These are phyloP conservation scores for Pseudogymnoascus sp. DNA, from an alignment of 2,329 filamentous ascomycete genomes.

Conservation along the genomic window DNA sequence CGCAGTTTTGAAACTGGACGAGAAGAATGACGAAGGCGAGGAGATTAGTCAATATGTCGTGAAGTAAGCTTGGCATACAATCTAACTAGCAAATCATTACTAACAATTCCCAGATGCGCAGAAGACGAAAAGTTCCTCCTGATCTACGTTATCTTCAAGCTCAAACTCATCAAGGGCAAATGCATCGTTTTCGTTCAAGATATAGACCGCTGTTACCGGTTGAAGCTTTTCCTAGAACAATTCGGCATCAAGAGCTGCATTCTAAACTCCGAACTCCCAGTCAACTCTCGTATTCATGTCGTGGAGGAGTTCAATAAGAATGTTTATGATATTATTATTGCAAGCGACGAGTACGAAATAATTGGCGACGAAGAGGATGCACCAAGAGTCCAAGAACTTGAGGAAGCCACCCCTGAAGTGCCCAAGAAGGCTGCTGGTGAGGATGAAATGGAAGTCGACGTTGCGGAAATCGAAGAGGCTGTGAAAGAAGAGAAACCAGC, in stretches of 20 bases:
- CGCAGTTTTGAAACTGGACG: constrained; percentile 71
- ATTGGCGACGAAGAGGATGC: constrained; percentile 54
- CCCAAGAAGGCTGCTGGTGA: constrained; percentile 13
- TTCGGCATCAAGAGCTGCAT: constrained; percentile 93
- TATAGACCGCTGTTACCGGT: constrained; percentile 79
- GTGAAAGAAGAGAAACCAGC: constrained; percentile 31
- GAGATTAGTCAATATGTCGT: constrained; percentile 82
- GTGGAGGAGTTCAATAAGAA: constrained; percentile 96
- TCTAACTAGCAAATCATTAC: constrained; percentile 1
- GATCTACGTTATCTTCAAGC: constrained; percentile 89
- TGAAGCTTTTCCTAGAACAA: constrained; percentile 94
- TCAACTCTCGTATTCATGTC: constrained; percentile 88
- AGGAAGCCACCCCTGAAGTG: constrained; percentile 28
- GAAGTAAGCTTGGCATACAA: constrained; percentile 43
- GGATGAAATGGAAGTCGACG: constrained; percentile 28
- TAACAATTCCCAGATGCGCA: constrained; percentile 52
- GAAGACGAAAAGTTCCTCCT: constrained; percentile 96
- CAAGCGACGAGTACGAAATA: constrained; percentile 84
- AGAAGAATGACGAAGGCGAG: constrained; percentile 68
- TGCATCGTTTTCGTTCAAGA: constrained; percentile 78
- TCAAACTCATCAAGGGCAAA: constrained; percentile 90
- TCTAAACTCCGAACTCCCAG: constrained; percentile 85
- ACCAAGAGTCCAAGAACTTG: constrained; percentile 27
- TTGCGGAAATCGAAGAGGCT: constrained; percentile 29
- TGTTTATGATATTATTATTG: constrained; percentile 96